Evolutionary conservation across 805 yeast genomes (phyloP), one percentile per base, ranked within the genome.

Genomic region (Yarrowia sp.): DNA sequence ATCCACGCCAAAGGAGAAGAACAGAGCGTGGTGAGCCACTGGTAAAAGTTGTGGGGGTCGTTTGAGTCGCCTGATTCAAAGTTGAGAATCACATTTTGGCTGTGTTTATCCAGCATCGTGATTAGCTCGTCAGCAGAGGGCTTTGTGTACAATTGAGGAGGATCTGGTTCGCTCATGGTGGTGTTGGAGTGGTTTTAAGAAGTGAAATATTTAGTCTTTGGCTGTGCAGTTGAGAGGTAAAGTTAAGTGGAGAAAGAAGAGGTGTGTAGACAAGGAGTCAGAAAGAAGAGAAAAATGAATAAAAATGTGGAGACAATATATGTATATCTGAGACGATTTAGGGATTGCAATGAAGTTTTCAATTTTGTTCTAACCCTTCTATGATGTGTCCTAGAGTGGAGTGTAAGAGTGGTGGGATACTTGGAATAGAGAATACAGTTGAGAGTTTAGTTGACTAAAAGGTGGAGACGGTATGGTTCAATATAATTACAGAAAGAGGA

Each of bases 1-100:
- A 83, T 69, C 85, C 89, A 83, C 0, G 70, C 67, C 56, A 89
- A 70, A 0, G 75, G 72, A 12, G 69, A 65, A 8, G 71, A 68
- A 9, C 75, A 69, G 8, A 78, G 35, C 12, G 67, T 43, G 1
- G 77, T 69, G 14, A 77, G 72, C 79, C 79, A 77, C 33, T 67
- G 68, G 40, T 70, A 66, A 26, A 71, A 64, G 51, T 43, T 58
- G 51, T 41, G 17, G 30, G 51, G 51, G 63, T 58, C 63, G 51
- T 58, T 43, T 16, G 63, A 32, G 22, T 8, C 51, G 40, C 36
- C 22, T n/a, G 17, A 30, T 11, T 43, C 63, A 41, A 58, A 58
- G 63, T 58, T 58, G 33, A n/a, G 28, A 14, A 43, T 41, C 14
- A 43, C 51, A 21, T 58, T 58, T 58, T 41, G 63, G 30, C 35